Conservation (phyloP, 768 basidiomycete genomes). For the Collybia nuda region DNA sequence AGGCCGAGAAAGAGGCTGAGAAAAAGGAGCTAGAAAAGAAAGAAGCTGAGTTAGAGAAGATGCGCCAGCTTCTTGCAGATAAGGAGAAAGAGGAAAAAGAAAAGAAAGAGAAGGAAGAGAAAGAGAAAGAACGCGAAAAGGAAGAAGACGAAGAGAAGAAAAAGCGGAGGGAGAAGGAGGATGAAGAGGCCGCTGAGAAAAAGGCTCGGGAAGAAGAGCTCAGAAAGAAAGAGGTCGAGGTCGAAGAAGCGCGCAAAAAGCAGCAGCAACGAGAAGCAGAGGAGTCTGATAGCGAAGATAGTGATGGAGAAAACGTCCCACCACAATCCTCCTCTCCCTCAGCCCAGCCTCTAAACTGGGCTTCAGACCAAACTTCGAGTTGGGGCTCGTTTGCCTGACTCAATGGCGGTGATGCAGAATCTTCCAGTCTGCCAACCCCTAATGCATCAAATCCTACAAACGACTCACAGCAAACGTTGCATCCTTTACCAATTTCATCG, state of each 20-base stretch:
- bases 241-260: conserved; percentile 21
- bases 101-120: conserved; percentile 44
- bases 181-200: conserved; percentile 28
- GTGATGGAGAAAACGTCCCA: conserved; percentile 40
- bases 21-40: conserved; percentile 68
- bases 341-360: conserved; percentile 12
- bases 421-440: conserved; percentile 1
- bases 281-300: conserved; percentile 36
- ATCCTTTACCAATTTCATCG: conserved; percentile 8
- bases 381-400: conserved; percentile 16
- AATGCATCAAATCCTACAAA: conserved; percentile 14
- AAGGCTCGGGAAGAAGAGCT: conserved; percentile 21
- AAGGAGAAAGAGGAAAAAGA: conserved; percentile 50
- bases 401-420: conserved; percentile 11
- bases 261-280: conserved; percentile 20
- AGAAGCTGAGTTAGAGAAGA: conserved; percentile 54
- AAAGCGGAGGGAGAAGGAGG: conserved; percentile 21
- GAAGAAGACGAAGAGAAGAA: conserved; percentile 21
- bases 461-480: conserved; percentile 4
- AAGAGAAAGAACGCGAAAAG: conserved; percentile 23
- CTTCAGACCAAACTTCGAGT: no score
- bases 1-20: conserved; percentile 54
- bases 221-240: conserved; percentile 21
- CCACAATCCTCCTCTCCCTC: conserved; percentile 15
- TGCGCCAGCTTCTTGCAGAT: conserved; percentile 49